These are phyloP conservation scores for Penicillium sp. DNA, from an alignment of 2,329 filamentous ascomycete species.

Conservation along the genomic window DNA sequence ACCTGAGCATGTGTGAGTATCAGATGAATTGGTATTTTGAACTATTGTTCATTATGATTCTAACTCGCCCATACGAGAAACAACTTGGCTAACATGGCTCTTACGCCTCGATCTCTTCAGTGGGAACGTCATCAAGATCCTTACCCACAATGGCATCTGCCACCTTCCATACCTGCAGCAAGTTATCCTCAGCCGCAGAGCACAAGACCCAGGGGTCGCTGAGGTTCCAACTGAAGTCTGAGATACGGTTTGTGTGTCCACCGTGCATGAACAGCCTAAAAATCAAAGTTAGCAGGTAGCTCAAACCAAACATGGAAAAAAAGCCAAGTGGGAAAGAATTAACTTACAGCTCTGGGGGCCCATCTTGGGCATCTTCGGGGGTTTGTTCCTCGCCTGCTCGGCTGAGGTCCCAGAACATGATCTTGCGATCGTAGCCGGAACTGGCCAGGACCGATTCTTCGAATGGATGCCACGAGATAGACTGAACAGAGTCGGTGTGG, in stretches of 20 bases:
- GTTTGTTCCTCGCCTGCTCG: slow-evolving; percentile 91
- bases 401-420: slow-evolving; percentile 96
- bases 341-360: slow-evolving; percentile 86
- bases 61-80: slow-evolving; percentile 4
- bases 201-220: slow-evolving; percentile 97
- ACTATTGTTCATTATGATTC: slow-evolving; percentile 10
- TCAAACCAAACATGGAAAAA: not conserved
- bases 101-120: slow-evolving; percentile 71
- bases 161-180: slow-evolving; percentile 93
- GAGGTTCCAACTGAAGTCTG: slow-evolving; percentile 96
- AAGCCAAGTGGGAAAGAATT: not conserved
- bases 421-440: slow-evolving; percentile 86
- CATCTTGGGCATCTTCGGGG: slow-evolving; percentile 92
- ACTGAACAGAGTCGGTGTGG: slow-evolving; percentile 87
- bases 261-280: slow-evolving; percentile 93
- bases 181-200: slow-evolving; percentile 93
- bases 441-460: slow-evolving; percentile 88
- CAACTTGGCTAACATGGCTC: slow-evolving; percentile 12
- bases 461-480: slow-evolving; percentile 90
- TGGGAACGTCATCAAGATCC: slow-evolving; percentile 72
- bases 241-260: slow-evolving; percentile 93
- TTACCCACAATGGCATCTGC: slow-evolving; percentile 78
- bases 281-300: slow-evolving; percentile 8
- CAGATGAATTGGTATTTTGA: slow-evolving; percentile 1
- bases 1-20: not conserved